Base-by-base conservation (phyloP, 1,284 basidiomycete genomes). In the Marasmius sp. region DNA sequence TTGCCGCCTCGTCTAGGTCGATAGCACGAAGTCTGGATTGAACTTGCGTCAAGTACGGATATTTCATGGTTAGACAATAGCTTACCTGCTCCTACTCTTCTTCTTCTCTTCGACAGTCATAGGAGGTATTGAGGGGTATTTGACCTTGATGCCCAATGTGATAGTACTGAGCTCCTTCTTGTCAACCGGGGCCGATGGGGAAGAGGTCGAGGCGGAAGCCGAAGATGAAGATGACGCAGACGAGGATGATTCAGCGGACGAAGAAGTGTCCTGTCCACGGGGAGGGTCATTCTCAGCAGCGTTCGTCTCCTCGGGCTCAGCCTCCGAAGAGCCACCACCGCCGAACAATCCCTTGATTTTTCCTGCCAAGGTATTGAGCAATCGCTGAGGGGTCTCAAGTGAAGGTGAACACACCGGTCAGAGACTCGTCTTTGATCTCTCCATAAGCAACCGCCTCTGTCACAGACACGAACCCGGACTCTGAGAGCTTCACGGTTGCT, bases 321-420 rank as follows among this genome's bases (percentile, higher is more conserved):
- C 66, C n/a, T 76, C 69, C 1, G 82, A 78, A 60, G 81, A 79
- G 51, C 71, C 71, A 8, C 83, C 80, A 63, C 83, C 87, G 48
- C 89, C 89, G 70, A 97, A 95, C 63, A 97, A 77, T 41, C 87
- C 88, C 77, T 95, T 96, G 64, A 97, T 76, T 77, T 90, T 93
- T 62, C 89, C 92, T 88, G 70, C 54, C 58, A 59, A 54, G 59
- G 63, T 59, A 50, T 60, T 55, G 41, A 69, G 18, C n/a, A 37
- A 63, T 48, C 62, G 20, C 34, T 43, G 27, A 51, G 52, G 43
- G 55, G 51, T 61, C 38, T 11, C 22, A 58, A 34, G 49, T 18
- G 10, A 18, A 8, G 33, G 10, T 1, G 18, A 27, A 75, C 80
- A 68, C 73, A 85, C 91, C 91, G 60, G 89, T 81, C 33, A 94